A percentile compares a stretch with the other conserved stretches of the same genome.
phyloP scores from a whole-genome alignment of 2,329 filamentous ascomycete species.

The Dryadomyces sulphureus region DNA sequence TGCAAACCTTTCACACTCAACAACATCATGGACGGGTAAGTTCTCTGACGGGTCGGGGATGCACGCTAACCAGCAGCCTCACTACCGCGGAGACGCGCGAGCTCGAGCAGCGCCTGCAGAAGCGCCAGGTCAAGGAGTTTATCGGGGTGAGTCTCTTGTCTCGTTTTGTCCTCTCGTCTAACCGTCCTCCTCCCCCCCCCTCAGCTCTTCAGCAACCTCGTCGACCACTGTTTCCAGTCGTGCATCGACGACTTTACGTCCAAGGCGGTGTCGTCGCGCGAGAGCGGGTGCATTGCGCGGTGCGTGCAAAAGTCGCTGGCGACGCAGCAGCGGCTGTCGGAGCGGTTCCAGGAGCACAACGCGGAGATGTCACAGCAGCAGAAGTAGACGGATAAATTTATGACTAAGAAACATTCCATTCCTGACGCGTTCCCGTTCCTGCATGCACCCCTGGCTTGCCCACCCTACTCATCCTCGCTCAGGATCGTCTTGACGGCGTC shows the following conservation, averaged over 20 bases:
- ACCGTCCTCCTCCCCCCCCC: neutral
- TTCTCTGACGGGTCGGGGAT: neutral
- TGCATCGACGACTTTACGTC: constrained; percentile 98
- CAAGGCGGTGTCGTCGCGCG: constrained; percentile 77
- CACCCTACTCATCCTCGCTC: constrained; percentile 24
- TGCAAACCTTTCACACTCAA: neutral
- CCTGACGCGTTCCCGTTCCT: too few relatives aligned
- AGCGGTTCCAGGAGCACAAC: constrained; percentile 69
- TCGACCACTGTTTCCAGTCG: constrained; percentile 86
- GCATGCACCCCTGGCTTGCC: neutral
- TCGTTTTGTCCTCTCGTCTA: neutral
- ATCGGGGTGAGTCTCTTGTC: constrained; percentile 59
- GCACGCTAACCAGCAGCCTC: constrained; percentile 7
- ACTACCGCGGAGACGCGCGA: constrained; percentile 44
- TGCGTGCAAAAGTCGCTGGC: constrained; percentile 97
- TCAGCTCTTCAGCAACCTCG: constrained; percentile 50
- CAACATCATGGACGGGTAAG: constrained; percentile 13
- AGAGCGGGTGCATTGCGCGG: constrained; percentile 82
- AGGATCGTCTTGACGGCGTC: constrained; percentile 42
- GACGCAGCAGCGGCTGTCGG: constrained; percentile 74
- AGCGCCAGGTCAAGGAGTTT: constrained; percentile 98
- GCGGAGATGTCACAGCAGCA: constrained; percentile 41
- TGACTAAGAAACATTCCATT: too few relatives aligned
- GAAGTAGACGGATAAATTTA: constrained; percentile 16
- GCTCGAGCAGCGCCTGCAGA: constrained; percentile 88